Evolutionary conservation across 2,329 filamentous ascomycete genomes (phyloP).

Genomic region (Aspergillus sojae): DNA sequence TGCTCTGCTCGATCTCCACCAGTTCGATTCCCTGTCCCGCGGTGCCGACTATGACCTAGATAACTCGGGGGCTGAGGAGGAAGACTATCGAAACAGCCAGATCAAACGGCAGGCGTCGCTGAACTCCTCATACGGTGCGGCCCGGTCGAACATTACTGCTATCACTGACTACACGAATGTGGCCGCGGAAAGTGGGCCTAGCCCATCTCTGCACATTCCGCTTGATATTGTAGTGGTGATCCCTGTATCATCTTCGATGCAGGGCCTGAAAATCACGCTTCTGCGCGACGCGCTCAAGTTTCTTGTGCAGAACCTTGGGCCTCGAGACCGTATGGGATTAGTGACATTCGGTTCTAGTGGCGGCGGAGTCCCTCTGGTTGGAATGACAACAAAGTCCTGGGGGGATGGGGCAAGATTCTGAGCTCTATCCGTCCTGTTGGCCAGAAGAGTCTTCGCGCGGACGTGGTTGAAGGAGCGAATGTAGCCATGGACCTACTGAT

Average conservation of each 20-base stretch:
- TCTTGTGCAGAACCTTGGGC: constrained; percentile 84
- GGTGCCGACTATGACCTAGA: constrained; percentile 80
- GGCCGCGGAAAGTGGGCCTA: constrained; percentile 52
- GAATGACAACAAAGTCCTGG: constrained; percentile 97
- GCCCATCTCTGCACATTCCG: constrained; percentile 81
- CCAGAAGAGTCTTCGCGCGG: constrained; percentile 93
- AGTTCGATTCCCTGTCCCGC: constrained; percentile 62
- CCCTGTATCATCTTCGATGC: constrained; percentile 97
- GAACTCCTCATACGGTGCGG: constrained; percentile 78
- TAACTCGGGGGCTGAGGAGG: constrained; percentile 81
- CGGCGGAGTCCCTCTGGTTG: constrained; percentile 91
- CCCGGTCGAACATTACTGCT: constrained; percentile 81
- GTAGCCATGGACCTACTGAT: constrained; percentile 98
- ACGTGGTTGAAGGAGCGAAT: constrained; percentile 96
- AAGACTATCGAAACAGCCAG: constrained; percentile 69
- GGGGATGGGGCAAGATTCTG: constrained; percentile 84
- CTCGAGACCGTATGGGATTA: constrained; percentile 92
- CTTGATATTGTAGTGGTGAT: constrained; percentile 96
- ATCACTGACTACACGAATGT: constrained; percentile 89
- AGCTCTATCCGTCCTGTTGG: constrained; percentile 88
- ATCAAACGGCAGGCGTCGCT: constrained; percentile 77
- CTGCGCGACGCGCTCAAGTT: constrained; percentile 90
- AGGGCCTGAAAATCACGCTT: constrained; percentile 96
- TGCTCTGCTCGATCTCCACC: constrained; percentile 80
- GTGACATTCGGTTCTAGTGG: constrained; percentile 96